These are phyloP conservation scores for Pseudocercospora macadamiae DNA, from an alignment of 2,329 filamentous ascomycete species.

Conservation along the genomic window DNA sequence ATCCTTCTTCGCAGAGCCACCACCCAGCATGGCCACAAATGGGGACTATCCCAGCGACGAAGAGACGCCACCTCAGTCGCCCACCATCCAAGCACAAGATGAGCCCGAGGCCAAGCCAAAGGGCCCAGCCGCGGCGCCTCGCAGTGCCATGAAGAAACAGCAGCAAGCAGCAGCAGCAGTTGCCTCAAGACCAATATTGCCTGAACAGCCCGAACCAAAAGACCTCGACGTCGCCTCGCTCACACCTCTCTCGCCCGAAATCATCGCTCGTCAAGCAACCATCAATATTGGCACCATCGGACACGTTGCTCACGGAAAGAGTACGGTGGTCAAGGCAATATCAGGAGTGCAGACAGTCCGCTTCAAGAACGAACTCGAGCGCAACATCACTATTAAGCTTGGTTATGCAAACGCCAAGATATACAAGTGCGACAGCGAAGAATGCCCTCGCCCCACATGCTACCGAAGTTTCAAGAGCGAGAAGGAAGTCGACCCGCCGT, in stretches of 20 bases:
- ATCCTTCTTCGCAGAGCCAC: too few relatives aligned
- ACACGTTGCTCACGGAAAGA: constrained; percentile 99
- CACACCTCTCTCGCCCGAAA: constrained; percentile 88
- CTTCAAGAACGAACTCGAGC: constrained; percentile 99
- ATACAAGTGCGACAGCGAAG: constrained; percentile 93
- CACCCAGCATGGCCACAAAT: constrained; percentile 57
- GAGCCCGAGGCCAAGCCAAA: constrained; percentile 69
- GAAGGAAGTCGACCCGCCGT: constrained; percentile 96
- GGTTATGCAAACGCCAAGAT: constrained; percentile 99
- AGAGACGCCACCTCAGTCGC: constrained; percentile 57
- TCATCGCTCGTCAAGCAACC: constrained; percentile 95
- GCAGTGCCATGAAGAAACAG: constrained; percentile 85
- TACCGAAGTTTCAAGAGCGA: constrained; percentile 98
- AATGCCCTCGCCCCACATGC: constrained; percentile 91
- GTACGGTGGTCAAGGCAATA: constrained; percentile 98
- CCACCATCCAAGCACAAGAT: constrained; percentile 55
- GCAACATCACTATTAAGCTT: constrained; percentile 99
- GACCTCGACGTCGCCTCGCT: constrained; percentile 81
- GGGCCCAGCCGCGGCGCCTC: constrained; percentile 61
- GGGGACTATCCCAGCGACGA: constrained; percentile 57
- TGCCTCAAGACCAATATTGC: constrained; percentile 66
- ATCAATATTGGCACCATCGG: constrained; percentile 99
- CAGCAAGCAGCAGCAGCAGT: constrained; percentile 60
- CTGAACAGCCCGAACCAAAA: constrained; percentile 90
- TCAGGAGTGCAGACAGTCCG: constrained; percentile 98